Base-by-base conservation (phyloP, 2,329 filamentous ascomycete genomes). In the Xylaria polymorpha region DNA sequence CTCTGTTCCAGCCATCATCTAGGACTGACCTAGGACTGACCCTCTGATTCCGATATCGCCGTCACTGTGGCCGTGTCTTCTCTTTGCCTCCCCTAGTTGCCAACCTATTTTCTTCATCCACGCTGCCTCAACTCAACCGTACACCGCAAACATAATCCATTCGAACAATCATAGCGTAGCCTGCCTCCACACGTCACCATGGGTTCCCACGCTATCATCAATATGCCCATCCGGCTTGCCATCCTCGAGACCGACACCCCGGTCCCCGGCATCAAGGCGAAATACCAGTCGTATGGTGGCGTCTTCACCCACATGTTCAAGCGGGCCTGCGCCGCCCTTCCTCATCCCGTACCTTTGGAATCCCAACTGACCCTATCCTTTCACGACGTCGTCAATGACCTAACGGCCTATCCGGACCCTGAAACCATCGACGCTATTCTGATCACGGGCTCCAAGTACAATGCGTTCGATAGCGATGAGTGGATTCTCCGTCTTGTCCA, bases 211-310 rank as follows among this genome's bases (percentile, higher is more conserved):
- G 66, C 69, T 44, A 32, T 70, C 53, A 32, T 70, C 53, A 72
- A 76, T 44, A 67, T 74, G n/a, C 87, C 88, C 37, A 82, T 95
- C 73, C 91, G 92, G 65, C 91, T 98, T 80, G 94, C 94, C 56
- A 87, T 98, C 74, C 90, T 98, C 74, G 93, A 97, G 85, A 91
- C 92, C 83, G 95, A 97, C 81, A 92, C 88, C 1, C 94, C 94
- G 1, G 84, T 92, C 59, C 86, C 89, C 1, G 81, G 86, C 51
- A 88, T 91, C 44, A 83, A 87, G 64, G 85, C 85, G 64, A 88
- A 88, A 75, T 94, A 92, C 80, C 88, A 89, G 61, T 85, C 86
- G 69, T 98, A 97, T 81, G 88, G 89, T 70, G 90, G 89, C 71
- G 86, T 93, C 68, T 93, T 94, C 81, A 85, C 82, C 20, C 77